Evolutionary conservation across 352 stramenopile genomes (phyloP).

Genomic region (Globisporangium mamillatum): DNA sequence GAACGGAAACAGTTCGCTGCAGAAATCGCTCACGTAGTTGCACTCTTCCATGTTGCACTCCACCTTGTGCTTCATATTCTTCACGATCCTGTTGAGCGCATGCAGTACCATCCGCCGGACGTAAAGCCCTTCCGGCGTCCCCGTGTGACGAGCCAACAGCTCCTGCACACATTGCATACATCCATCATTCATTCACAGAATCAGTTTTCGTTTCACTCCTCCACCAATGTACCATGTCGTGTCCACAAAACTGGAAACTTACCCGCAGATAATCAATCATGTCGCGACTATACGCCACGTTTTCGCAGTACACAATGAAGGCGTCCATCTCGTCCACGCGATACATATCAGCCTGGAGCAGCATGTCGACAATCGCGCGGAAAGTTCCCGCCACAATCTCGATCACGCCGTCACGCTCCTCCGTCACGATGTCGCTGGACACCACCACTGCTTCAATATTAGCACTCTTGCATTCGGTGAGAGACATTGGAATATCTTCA

Average conservation of each 20-base stretch:
- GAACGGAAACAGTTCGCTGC: conserved; percentile 60
- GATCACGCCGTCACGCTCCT: conserved; percentile 41
- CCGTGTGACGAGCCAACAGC: conserved; percentile 27
- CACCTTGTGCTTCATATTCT: conserved; percentile 76
- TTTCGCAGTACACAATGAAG: conserved; percentile 64
- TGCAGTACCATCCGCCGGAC: conserved; percentile 73
- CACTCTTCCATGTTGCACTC: conserved; percentile 58
- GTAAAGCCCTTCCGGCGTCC: conserved; percentile 35
- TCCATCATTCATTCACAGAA: neutral
- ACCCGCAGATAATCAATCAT: conserved; percentile 55
- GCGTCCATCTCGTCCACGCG: conserved; percentile 57
- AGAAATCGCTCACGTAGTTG: conserved; percentile 64
- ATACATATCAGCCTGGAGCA: conserved; percentile 59
- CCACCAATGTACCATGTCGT: neutral
- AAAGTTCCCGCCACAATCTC: conserved; percentile 74
- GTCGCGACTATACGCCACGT: conserved; percentile 31
- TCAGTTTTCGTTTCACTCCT: neutral
- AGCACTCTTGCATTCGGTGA: conserved; percentile 32
- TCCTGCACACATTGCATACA: conserved; percentile 15
- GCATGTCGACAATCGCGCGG: conserved; percentile 46
- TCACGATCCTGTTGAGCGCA: conserved; percentile 70
- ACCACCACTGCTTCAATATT: conserved; percentile 21
- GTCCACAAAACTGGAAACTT: conserved; percentile 7
- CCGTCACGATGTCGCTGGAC: conserved; percentile 52
- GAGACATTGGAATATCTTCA: conserved; percentile 50